Percentiles rank a stretch among this genome's conserved stretches.
Conservation (phyloP, 352 stramenopile species). For the Globisporangium camurandrum region DNA sequence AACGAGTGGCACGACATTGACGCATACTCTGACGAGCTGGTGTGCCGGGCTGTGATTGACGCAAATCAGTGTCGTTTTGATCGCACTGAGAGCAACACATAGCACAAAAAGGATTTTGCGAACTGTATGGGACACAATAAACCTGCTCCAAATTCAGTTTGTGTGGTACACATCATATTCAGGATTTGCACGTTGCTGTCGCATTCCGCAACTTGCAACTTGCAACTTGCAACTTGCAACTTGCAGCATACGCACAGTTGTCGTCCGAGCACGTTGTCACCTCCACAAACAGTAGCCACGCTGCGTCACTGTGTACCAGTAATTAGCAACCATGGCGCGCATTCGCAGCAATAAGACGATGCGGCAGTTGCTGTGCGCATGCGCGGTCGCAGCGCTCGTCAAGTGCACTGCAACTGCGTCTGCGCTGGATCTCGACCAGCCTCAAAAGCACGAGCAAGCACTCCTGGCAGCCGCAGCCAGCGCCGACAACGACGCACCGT, state of each 20-base stretch:
- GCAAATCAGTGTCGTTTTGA: background rate
- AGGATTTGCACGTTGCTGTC: too few species aligned
- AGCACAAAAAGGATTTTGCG: too few species aligned
- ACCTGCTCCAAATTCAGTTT: too few species aligned
- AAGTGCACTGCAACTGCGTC: background rate
- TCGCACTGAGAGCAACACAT: background rate
- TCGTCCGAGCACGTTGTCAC: too few species aligned
- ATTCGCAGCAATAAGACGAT: too few species aligned
- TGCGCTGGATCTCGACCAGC: background rate
- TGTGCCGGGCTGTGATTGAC: background rate
- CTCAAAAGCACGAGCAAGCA: background rate
- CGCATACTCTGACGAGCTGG: background rate
- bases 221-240: too few species aligned
- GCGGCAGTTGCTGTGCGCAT: constrained; percentile 3
- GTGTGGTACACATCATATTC: too few species aligned
- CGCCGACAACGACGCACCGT: constrained; percentile 8
- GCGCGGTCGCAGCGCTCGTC: background rate
- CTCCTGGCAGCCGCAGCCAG: background rate
- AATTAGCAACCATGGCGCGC: background rate
- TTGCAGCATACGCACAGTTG: too few species aligned
- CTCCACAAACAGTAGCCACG: too few species aligned
- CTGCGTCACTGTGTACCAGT: too few species aligned
- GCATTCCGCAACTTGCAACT: too few species aligned
- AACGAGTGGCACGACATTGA: background rate
- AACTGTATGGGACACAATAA: too few species aligned